A percentile compares a stretch with the other conserved stretches of the same genome.
These are phyloP conservation scores for Sambucus nigra DNA, from an alignment of 129 eudicot genomes.

Conservation along the genomic window DNA sequence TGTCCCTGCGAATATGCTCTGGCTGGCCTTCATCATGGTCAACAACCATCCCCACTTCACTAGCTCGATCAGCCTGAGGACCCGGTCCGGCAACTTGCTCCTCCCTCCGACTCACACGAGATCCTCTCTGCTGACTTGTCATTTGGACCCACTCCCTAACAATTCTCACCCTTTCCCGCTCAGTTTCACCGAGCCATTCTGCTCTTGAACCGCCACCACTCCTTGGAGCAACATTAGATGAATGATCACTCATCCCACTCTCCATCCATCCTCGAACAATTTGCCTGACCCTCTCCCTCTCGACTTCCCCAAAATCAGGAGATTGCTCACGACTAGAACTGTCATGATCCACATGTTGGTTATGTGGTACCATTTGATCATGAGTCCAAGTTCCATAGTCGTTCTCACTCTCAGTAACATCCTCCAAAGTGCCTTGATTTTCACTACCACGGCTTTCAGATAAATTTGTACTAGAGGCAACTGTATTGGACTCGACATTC, in stretches of 20 bases:
- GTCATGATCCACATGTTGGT: conserved; percentile 34
- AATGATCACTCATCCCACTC: conserved; percentile 55
- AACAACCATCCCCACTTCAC: conserved; percentile 41
- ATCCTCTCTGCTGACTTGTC: conserved; percentile 88
- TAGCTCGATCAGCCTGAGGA: conserved; percentile 31
- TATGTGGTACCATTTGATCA: conserved; percentile 41
- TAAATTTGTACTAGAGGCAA: conserved; percentile 39
- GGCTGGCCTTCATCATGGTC: conserved; percentile 75
- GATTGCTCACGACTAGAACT: conserved; percentile 77
- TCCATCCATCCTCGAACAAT: conserved; percentile 98
- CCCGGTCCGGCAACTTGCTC: conserved; percentile 28
- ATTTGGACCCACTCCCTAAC: conserved; percentile 98
- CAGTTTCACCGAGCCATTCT: conserved; percentile 96
- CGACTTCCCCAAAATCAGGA: conserved; percentile 94
- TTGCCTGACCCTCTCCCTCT: conserved; percentile 97
- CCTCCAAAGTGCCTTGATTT: conserved; percentile 47
- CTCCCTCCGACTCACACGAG: conserved; percentile 60
- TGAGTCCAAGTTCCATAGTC: conserved; percentile 68
- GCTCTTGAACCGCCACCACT: conserved; percentile 55
- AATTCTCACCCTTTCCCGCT: conserved; percentile 92
- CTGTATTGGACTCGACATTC: conserved; percentile 56
- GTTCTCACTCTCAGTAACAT: conserved; percentile 67
- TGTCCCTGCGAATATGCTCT: conserved; percentile 84
- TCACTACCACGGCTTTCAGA: conserved; percentile 58
- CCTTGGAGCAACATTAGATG: conserved; percentile 45